Conservation (phyloP, 2,329 filamentous ascomycete species). For the Orbilia ellipsospora region DNA sequence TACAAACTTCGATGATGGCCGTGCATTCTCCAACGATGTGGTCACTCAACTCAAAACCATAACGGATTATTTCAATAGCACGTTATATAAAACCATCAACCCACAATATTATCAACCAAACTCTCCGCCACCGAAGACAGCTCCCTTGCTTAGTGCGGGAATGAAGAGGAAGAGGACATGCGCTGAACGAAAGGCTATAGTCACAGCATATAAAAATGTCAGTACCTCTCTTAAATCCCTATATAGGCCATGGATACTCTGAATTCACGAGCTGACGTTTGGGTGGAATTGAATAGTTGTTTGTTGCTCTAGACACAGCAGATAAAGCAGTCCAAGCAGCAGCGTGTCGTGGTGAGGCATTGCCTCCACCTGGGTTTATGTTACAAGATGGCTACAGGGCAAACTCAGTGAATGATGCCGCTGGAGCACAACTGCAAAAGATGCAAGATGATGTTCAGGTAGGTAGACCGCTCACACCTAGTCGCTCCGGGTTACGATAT, state of each 20-base stretch:
- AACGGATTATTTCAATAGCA: constrained; percentile 6
- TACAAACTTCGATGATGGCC: neutral
- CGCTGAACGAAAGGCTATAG: constrained; percentile 16
- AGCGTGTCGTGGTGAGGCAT: neutral
- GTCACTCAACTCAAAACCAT: constrained; percentile 12
- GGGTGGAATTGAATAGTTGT: constrained; percentile 5
- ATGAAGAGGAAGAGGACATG: constrained; percentile 25
- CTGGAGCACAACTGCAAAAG: constrained; percentile 1
- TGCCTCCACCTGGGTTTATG: neutral
- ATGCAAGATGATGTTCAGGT: constrained; percentile 17
- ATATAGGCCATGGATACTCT: no score
- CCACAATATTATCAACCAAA: constrained; percentile 27
- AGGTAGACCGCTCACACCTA: neutral
- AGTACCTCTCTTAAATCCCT: neutral
- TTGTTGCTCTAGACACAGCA: constrained; percentile 9
- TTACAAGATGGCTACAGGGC: neutral
- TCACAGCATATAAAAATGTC: constrained; percentile 30
- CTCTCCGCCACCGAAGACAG: no score
- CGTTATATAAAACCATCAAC: constrained; percentile 14
- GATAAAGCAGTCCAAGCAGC: constrained; percentile 6
- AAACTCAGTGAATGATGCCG: neutral
- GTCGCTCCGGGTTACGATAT: no score
- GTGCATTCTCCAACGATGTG: constrained; percentile 16
- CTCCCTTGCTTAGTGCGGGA: neutral
- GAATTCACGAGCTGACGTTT: no score